Evolutionary conservation across 2,329 filamentous ascomycete species (phyloP), one percentile per base, ranked within the genome.

Genomic region (Microsporum canis): DNA sequence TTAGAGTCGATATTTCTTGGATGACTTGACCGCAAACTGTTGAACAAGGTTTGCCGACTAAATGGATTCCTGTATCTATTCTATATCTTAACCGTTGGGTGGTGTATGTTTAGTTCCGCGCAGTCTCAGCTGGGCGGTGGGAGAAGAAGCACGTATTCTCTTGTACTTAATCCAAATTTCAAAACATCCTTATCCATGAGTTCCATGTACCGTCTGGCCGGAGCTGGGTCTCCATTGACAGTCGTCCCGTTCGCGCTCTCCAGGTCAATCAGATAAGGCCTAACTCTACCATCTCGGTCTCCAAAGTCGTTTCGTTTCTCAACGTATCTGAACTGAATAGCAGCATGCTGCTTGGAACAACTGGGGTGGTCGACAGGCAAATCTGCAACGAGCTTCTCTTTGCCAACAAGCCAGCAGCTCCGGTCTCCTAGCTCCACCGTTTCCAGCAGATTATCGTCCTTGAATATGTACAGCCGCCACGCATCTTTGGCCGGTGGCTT

Each of bases 91-190:
- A 12, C 14, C 0, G 5, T 12, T 12, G 38, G 14, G 8, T 1
- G 10, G 5, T 3, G 10, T 12, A 3, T 39, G 3, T 39, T 39
- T 12, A 3, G 38, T 33, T 53, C 14, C 1, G 27, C 8, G 8
- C 60, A 39, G 43, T 39, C 12, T 66, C 62, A 64, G 45, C 64
- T 67, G 38, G 72, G 66, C 29, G 75, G 74, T 34, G 83, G 82
- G 62, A 96, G 80, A 89, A 97, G 94, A 63, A 97, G 74, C n/a
- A 99, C 90, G 73, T 97, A 99, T 75, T 99, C 94, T 68, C 91
- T 84, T 62, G 88, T 88, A 71, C 90, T 96, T 63, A 88, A 81
- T 7, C 91, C 94, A 75, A 99, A 95, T 70, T 84, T 84, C 62
- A 99, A 73, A 71, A 99, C 84, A 73, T 99, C 94, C 76, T 91